phyloP scores from a whole-genome alignment of 345 rosid genomes.

The Euphorbia lathyris region DNA sequence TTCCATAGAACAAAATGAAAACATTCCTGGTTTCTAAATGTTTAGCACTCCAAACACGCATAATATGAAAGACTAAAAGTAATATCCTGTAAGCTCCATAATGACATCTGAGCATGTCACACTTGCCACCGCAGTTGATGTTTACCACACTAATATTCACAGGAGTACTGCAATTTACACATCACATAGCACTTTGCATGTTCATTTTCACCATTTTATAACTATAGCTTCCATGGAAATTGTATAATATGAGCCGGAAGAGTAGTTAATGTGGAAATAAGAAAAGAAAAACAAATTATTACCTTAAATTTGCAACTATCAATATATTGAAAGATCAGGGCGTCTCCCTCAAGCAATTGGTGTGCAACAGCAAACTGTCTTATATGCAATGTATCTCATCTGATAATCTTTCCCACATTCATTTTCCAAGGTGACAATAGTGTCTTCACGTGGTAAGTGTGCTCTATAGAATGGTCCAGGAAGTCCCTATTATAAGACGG shows the following conservation, averaged over 20 bases:
- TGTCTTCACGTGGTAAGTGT: slow-evolving; percentile 49
- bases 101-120: not conserved
- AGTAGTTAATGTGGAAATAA: not conserved
- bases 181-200: not conserved
- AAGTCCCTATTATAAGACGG: slow-evolving; percentile 51
- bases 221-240: not conserved
- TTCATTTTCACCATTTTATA: slow-evolving; percentile 1
- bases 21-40: not conserved
- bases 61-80: not conserved
- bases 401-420: slow-evolving; percentile 46
- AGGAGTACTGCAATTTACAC: too few relatives aligned
- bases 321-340: slow-evolving; percentile 69
- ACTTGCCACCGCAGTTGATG: not conserved
- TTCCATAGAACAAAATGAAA: not conserved
- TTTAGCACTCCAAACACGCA: not conserved
- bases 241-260: not conserved
- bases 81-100: not conserved
- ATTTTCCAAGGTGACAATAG: slow-evolving; percentile 50
- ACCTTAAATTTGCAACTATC: slow-evolving; percentile 67
- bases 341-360: slow-evolving; percentile 76
- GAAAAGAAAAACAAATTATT: slow-evolving; percentile 14
- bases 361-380: slow-evolving; percentile 65
- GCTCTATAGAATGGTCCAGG: slow-evolving; percentile 68
- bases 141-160: too few relatives aligned
- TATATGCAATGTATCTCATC: slow-evolving; percentile 58